These are phyloP conservation scores for Phyllosticta paracitricarpa DNA, from an alignment of 2,329 filamentous ascomycete species.

Conservation along the genomic window DNA sequence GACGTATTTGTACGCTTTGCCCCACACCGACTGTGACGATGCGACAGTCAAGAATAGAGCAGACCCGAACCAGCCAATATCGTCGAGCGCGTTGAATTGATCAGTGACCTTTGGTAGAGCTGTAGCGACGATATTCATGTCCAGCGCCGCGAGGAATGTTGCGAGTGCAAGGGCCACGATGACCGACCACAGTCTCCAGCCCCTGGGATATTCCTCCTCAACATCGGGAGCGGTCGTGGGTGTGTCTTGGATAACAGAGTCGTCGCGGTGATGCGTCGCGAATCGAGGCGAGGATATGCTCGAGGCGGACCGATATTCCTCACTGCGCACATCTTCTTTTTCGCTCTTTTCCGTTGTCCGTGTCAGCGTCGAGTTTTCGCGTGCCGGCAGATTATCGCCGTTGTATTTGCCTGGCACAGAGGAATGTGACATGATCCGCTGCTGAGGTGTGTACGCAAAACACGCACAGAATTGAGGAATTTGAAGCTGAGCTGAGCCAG, in stretches of 20 bases:
- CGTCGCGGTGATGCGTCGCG: background rate
- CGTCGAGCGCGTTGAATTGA: conserved; percentile 18
- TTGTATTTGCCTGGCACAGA: background rate
- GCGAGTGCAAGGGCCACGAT: background rate
- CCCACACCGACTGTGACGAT: conserved; percentile 37
- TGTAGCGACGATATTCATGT: conserved; percentile 16
- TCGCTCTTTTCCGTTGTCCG: background rate
- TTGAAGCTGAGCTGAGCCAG: background rate
- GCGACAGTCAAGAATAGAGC: conserved; percentile 37
- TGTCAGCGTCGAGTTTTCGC: background rate
- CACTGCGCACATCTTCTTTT: background rate
- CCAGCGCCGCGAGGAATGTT: background rate
- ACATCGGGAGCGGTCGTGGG: background rate
- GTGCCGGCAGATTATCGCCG: background rate
- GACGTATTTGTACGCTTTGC: conserved; percentile 37
- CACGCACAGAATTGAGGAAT: background rate
- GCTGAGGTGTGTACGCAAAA: background rate
- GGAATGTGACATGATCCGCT: background rate
- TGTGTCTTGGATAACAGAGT: background rate
- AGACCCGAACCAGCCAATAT: conserved; percentile 28
- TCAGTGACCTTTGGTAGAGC: conserved; percentile 22
- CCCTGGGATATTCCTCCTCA: background rate
- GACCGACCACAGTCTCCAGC: background rate
- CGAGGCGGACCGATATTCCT: background rate
- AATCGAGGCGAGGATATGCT: background rate